These are phyloP conservation scores for Mycena galopus DNA, from an alignment of 768 basidiomycete genomes.

Conservation along the genomic window DNA sequence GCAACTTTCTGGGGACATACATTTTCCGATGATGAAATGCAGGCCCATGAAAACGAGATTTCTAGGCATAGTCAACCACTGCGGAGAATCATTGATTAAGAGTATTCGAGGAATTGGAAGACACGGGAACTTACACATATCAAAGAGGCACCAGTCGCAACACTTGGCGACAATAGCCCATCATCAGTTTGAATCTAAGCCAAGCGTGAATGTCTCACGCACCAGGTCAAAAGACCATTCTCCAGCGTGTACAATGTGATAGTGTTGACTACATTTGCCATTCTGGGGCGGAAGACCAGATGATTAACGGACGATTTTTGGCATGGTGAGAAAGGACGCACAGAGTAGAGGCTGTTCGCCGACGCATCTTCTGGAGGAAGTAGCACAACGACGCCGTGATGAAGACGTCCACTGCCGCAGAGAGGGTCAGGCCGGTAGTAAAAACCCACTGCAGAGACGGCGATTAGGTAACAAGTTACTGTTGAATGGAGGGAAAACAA, in stretches of 20 bases:
- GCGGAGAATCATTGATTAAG: background rate
- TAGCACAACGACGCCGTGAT: slow-evolving; percentile 49
- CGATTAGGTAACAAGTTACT: background rate
- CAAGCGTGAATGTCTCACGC: background rate
- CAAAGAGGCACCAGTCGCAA: slow-evolving; percentile 51
- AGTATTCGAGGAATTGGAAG: background rate
- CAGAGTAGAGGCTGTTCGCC: slow-evolving; percentile 30
- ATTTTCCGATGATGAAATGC: slow-evolving; percentile 52
- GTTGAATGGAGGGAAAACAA: background rate
- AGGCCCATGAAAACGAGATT: slow-evolving; percentile 53
- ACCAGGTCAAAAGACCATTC: slow-evolving; percentile 50
- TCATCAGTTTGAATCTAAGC: background rate
- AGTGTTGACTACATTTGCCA: slow-evolving; percentile 49
- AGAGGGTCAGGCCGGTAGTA: slow-evolving; percentile 54
- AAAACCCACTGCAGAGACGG: slow-evolving; percentile 50
- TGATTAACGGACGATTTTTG: background rate
- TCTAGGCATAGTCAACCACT: slow-evolving; percentile 51
- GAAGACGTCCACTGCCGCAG: slow-evolving; percentile 50
- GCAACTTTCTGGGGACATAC: slow-evolving; percentile 29
- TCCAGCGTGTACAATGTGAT: slow-evolving; percentile 54
- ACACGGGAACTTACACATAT: slow-evolving; percentile 45
- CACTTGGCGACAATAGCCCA: slow-evolving; percentile 6
- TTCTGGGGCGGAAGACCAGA: slow-evolving; percentile 34
- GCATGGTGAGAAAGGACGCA: background rate
- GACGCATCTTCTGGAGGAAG: slow-evolving; percentile 44